These are phyloP conservation scores for Ailanthus altissimus DNA, from an alignment of 345 rosid species.

Conservation along the genomic window DNA sequence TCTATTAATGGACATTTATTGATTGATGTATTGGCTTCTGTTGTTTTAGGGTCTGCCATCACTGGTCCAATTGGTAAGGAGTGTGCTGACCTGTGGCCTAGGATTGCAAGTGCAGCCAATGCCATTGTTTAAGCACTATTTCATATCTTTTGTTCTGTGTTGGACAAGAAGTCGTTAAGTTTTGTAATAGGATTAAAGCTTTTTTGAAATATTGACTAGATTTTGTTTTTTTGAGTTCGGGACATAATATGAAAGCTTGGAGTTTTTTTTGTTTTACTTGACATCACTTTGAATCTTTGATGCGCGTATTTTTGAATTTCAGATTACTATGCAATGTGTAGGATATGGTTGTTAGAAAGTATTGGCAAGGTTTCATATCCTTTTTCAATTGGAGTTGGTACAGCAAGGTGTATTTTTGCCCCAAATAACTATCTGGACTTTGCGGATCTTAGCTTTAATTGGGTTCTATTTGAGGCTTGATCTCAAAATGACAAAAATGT, in stretches of 20 bases:
- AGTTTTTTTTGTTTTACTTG: conserved; percentile 1
- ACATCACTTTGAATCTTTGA: background rate
- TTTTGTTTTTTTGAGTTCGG: background rate
- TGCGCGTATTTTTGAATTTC: background rate
- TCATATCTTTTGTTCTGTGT: background rate
- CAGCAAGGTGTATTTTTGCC: too few species aligned
- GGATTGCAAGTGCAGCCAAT: conserved; percentile 93
- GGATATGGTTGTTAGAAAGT: background rate
- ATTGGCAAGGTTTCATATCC: too few species aligned
- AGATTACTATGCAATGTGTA: background rate
- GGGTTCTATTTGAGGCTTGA: too few species aligned
- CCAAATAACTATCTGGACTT: too few species aligned
- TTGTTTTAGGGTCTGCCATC: conserved; percentile 72
- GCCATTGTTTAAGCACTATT: conserved; percentile 49
- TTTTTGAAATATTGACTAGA: background rate
- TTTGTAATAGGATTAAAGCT: background rate
- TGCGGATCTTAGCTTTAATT: too few species aligned
- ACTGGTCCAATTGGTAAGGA: conserved; percentile 95
- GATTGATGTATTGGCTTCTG: background rate
- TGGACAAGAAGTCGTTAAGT: background rate
- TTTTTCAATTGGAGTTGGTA: too few species aligned
- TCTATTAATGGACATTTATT: background rate
- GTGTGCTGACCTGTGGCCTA: conserved; percentile 95
- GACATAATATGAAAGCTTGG: background rate
- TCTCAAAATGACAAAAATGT: too few species aligned